Evolutionary conservation across 73 alveolate genomes (phyloP).

Genomic region (Paramecium octaurelia): DNA sequence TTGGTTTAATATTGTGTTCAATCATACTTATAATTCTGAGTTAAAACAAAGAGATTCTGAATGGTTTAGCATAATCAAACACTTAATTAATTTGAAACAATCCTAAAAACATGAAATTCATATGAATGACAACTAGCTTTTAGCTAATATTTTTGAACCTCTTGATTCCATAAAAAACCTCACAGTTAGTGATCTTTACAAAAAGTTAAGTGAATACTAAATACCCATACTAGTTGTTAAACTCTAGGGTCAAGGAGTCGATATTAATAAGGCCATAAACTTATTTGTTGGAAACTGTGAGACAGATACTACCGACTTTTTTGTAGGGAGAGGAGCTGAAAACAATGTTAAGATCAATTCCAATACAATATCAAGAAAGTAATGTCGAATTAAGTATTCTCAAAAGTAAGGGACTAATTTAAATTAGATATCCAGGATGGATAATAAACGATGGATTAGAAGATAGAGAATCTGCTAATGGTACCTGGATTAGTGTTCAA

Average conservation of each 20-base stretch:
- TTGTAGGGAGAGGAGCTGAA: neutral
- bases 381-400: neutral
- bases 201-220: neutral
- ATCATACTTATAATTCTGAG: neutral
- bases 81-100: neutral
- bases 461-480: conserved; percentile 23
- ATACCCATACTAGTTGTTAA: neutral
- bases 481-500: neutral
- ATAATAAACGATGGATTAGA: neutral
- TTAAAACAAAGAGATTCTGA: neutral
- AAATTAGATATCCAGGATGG: neutral
- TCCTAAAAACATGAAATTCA: neutral
- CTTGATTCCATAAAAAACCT: neutral
- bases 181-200: neutral
- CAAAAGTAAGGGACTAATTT: neutral
- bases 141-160: neutral
- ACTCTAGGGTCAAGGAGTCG: neutral
- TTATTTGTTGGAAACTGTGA: neutral
- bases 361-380: neutral
- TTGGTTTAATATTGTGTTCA: neutral
- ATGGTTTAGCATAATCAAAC: neutral
- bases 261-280: neutral
- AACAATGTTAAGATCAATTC: neutral
- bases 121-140: neutral
- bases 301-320: neutral